Conservation (phyloP, 2,329 filamentous ascomycete species). For the Teratosphaeria viscida region DNA sequence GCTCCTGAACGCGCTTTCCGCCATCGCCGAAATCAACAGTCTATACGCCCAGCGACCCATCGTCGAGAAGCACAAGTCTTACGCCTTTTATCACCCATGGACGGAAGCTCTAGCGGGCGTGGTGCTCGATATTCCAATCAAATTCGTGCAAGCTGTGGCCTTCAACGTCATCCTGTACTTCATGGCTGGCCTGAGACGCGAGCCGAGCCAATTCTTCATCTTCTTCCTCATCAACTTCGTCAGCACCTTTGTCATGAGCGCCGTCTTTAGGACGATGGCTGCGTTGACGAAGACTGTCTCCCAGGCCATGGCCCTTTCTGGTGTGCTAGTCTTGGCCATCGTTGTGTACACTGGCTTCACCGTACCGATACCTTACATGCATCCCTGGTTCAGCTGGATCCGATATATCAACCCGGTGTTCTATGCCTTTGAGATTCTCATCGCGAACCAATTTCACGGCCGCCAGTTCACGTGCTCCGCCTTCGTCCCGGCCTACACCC, state of each 20-base stretch:
- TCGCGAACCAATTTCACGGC: constrained; percentile 43
- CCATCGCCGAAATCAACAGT: constrained; percentile 60
- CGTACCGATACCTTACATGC: constrained; percentile 25
- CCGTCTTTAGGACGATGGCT: constrained; percentile 50
- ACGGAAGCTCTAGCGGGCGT: constrained; percentile 46
- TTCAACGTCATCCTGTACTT: constrained; percentile 54
- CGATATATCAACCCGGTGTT: constrained; percentile 45
- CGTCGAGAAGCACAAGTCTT: constrained; percentile 37
- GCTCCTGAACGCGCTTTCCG: constrained; percentile 48
- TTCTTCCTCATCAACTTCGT: constrained; percentile 52
- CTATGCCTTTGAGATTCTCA: constrained; percentile 49
- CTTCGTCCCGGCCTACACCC: constrained; percentile 29
- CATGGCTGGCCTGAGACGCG: constrained; percentile 36
- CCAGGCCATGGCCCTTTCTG: constrained; percentile 49
- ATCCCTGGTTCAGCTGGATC: constrained; percentile 24
- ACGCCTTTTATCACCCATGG: constrained; percentile 29
- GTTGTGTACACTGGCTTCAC: constrained; percentile 52
- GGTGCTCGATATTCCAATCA: constrained; percentile 47
- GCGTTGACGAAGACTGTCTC: constrained; percentile 51
- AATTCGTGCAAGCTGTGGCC: constrained; percentile 39
- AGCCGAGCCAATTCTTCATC: constrained; percentile 48
- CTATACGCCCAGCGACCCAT: constrained; percentile 38
- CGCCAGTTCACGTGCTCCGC: constrained; percentile 24
- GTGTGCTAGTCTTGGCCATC: constrained; percentile 44
- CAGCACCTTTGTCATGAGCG: constrained; percentile 45